Conservation (phyloP, 179 eudicot species). For the Actinidia arguta region DNA sequence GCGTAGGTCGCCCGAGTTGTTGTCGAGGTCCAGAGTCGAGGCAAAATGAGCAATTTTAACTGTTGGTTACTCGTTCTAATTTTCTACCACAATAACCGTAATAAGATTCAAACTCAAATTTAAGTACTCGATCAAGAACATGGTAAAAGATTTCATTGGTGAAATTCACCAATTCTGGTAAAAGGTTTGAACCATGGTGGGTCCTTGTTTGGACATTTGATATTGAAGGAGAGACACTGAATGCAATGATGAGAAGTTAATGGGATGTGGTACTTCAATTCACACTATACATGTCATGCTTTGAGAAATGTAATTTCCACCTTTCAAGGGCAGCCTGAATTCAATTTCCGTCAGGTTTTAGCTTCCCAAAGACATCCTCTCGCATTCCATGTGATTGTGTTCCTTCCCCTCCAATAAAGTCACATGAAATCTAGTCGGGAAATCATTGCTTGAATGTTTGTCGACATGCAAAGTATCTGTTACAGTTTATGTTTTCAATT, state of each 20-base stretch:
- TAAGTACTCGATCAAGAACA: neutral
- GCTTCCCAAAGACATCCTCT: neutral
- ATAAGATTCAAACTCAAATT: too few species aligned
- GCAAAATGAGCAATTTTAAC: too few species aligned
- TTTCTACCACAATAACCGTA: too few species aligned
- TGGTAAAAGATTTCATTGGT: neutral
- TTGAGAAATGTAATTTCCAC: slow-evolving; percentile 32
- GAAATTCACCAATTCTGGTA: neutral
- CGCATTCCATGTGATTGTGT: neutral
- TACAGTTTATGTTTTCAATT: too few species aligned
- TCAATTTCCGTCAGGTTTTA: slow-evolving; percentile 1
- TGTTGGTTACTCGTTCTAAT: too few species aligned
- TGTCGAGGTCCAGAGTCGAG: too few species aligned
- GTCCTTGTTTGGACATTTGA: neutral
- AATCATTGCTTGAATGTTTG: too few species aligned
- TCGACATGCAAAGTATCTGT: too few species aligned
- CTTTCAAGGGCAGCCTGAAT: slow-evolving; percentile 18
- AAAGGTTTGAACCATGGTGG: neutral
- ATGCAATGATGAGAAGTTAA: neutral
- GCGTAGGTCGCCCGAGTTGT: too few species aligned
- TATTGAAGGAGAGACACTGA: slow-evolving; percentile 12
- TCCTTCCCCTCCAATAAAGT: too few species aligned
- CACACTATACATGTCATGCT: slow-evolving; percentile 11
- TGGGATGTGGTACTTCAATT: slow-evolving; percentile 7
- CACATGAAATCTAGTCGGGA: too few species aligned